A percentile compares a stretch with the other conserved stretches of the same genome.
These are phyloP conservation scores for Margaritispora aquatica DNA, from an alignment of 495 filamentous ascomycete genomes.

Conservation along the genomic window DNA sequence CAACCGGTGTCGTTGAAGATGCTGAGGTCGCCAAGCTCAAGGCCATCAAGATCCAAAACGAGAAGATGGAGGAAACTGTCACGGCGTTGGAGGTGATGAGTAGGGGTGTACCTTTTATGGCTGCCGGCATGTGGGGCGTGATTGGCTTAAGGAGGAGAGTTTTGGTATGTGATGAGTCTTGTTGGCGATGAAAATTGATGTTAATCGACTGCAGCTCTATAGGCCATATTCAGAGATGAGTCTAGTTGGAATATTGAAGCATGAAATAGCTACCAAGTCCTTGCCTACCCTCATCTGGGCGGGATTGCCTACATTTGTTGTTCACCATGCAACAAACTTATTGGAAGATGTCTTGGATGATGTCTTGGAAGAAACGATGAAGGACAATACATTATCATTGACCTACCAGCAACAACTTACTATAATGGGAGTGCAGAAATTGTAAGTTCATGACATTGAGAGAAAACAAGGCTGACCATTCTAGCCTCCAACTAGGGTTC, in stretches of 20 bases:
- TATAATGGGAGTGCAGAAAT: neutral
- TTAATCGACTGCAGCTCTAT: slow-evolving; percentile 34
- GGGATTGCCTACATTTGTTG: slow-evolving; percentile 21
- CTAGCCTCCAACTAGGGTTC: slow-evolving; percentile 15
- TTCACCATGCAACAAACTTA: slow-evolving; percentile 20
- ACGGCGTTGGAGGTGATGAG: slow-evolving; percentile 34
- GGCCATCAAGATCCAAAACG: neutral
- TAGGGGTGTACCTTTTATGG: slow-evolving; percentile 30
- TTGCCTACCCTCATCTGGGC: slow-evolving; percentile 8
- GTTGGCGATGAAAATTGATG: neutral
- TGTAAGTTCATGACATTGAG: neutral
- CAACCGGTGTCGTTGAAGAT: slow-evolving; percentile 36
- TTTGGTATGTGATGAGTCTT: slow-evolving; percentile 30
- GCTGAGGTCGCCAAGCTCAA: slow-evolving; percentile 11
- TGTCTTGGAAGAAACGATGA: no score
- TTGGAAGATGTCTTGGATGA: slow-evolving; percentile 10
- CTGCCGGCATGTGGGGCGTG: slow-evolving; percentile 45
- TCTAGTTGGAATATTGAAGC: slow-evolving; percentile 30
- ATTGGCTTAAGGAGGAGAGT: slow-evolving; percentile 44
- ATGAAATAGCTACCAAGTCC: slow-evolving; percentile 27
- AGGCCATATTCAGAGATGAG: slow-evolving; percentile 35
- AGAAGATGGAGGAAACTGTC: slow-evolving; percentile 20
- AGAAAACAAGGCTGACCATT: neutral
- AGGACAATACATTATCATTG: neutral
- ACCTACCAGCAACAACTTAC: neutral